Evolutionary conservation across 192 early-diverging fungal species (phyloP).

Genomic region (Coemansia sp.): DNA sequence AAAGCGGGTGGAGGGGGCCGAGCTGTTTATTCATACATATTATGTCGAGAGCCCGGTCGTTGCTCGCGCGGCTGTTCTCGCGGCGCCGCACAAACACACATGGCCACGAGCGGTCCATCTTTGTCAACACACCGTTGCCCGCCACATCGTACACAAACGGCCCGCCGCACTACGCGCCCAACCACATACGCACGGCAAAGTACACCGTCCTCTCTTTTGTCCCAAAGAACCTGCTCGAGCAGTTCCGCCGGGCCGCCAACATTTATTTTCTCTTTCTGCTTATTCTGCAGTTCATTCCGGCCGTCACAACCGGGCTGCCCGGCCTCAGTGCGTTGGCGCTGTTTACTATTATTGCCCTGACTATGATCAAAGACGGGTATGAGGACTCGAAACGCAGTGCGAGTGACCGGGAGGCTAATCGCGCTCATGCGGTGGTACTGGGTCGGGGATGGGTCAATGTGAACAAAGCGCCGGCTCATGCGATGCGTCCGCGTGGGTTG

Average conservation of each 20-base stretch:
- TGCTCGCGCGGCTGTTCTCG: conserved; percentile 24
- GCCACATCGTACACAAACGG: conserved; percentile 53
- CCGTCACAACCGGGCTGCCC: conserved; percentile 66
- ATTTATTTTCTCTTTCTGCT: conserved; percentile 92
- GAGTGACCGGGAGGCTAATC: conserved; percentile 82
- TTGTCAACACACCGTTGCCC: conserved; percentile 66
- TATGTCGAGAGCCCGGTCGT: conserved; percentile 3
- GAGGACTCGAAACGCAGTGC: conserved; percentile 89
- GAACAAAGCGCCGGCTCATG: conserved; percentile 52
- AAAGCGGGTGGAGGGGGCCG: not conserved
- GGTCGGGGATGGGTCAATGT: conserved; percentile 64
- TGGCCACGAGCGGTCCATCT: conserved; percentile 52
- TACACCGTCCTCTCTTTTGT: conserved; percentile 89
- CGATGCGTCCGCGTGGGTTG: conserved; percentile 38
- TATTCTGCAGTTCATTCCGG: conserved; percentile 77
- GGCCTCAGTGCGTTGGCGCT: conserved; percentile 80
- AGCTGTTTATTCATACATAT: not conserved
- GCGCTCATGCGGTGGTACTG: conserved; percentile 54
- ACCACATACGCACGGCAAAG: conserved; percentile 86
- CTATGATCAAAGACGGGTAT: conserved; percentile 84
- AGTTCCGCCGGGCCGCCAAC: conserved; percentile 94
- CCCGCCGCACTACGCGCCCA: conserved; percentile 55
- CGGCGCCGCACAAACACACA: conserved; percentile 13
- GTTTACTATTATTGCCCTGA: conserved; percentile 73
- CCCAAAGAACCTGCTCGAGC: conserved; percentile 95